phyloP scores from a whole-genome alignment of 306 rosid genomes.

The Sindora glabra region DNA sequence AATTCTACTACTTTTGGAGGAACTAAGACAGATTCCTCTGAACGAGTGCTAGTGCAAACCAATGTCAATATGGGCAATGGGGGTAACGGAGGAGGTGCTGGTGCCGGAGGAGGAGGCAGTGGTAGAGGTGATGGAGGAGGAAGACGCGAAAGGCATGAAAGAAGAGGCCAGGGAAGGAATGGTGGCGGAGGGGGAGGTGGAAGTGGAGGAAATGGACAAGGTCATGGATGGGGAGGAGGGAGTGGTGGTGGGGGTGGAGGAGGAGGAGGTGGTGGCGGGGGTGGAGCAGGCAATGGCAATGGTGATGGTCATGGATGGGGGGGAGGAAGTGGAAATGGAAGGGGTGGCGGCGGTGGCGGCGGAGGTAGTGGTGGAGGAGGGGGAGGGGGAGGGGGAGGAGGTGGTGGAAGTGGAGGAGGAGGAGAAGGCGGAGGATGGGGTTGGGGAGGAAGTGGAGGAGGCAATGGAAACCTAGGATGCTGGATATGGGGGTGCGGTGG shows the following conservation, averaged over 20 bases:
- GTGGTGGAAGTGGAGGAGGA: background rate
- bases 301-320: background rate
- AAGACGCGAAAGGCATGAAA: background rate
- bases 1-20: background rate
- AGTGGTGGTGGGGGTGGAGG: background rate
- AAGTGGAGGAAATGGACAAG: background rate
- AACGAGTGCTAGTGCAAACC: background rate
- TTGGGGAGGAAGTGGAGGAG: background rate
- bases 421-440: background rate
- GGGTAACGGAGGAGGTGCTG: conserved; percentile 1
- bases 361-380: background rate
- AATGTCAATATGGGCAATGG: background rate
- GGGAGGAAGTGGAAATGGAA: background rate
- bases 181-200: background rate
- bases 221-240: background rate
- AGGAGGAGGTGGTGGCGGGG: background rate
- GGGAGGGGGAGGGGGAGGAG: background rate
- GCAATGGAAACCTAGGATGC: conserved; percentile 13
- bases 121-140: background rate
- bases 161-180: background rate
- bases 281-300: background rate
- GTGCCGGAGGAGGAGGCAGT: background rate
- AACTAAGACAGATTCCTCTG: background rate
- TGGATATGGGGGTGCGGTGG: conserved; percentile 31
- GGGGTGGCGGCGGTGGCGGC: background rate